Conservation (phyloP, 176 grass and related monocot genomes). For the Ensete glaucum region DNA sequence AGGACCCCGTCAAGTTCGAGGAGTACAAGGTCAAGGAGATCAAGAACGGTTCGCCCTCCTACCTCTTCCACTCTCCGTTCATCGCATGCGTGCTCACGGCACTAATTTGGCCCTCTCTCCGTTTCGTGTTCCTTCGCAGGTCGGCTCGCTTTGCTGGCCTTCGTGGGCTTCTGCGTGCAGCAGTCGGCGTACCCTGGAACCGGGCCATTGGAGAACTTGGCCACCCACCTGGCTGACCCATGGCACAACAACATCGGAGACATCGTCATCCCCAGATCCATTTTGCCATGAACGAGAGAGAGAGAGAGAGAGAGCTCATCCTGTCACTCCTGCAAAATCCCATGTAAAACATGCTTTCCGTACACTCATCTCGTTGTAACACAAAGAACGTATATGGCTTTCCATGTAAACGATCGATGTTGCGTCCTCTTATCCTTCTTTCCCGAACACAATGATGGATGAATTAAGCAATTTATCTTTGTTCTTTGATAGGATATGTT, state of each 20-base stretch:
- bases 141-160: constrained; percentile 76
- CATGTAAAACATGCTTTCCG: not conserved
- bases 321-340: not conserved
- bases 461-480: too few relatives aligned
- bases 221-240: constrained; percentile 76
- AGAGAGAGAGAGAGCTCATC: too few relatives aligned
- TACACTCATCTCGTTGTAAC: too few relatives aligned
- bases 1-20: constrained; percentile 84
- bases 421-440: too few relatives aligned
- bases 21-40: constrained; percentile 99
- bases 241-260: constrained; percentile 99
- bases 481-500: too few relatives aligned
- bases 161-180: constrained; percentile 95
- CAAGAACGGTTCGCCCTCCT: constrained; percentile 59
- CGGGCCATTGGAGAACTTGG: constrained; percentile 90
- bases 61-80: too few relatives aligned
- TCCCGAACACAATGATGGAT: too few relatives aligned
- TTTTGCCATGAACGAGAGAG: constrained; percentile 35
- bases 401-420: not conserved
- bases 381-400: not conserved
- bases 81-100: too few relatives aligned
- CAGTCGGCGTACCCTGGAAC: constrained; percentile 90
- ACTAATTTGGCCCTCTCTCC: too few relatives aligned
- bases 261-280: constrained; percentile 70
- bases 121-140: constrained; percentile 21